These are phyloP conservation scores for Coprinopsis sp. DNA, from an alignment of 768 basidiomycete genomes.

Conservation along the genomic window DNA sequence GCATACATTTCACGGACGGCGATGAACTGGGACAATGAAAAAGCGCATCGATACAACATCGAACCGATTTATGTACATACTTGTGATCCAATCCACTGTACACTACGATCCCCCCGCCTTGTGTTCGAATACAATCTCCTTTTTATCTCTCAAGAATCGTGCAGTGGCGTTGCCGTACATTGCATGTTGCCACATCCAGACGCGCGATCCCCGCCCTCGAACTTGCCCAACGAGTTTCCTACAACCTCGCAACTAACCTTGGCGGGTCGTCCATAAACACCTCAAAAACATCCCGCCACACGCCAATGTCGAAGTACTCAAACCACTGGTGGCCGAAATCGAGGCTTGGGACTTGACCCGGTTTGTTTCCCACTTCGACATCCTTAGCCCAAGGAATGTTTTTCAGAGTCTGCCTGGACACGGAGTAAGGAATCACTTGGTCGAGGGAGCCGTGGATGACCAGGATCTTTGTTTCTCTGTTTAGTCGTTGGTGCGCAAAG, in stretches of 20 bases:
- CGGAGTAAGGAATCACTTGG: conserved; percentile 32
- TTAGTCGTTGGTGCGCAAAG: conserved; percentile 25
- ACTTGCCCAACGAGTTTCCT: neutral
- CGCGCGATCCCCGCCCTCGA: neutral
- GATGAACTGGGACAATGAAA: conserved; percentile 12
- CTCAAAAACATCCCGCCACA: conserved; percentile 37
- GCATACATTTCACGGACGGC: neutral
- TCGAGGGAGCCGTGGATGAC: conserved; percentile 41
- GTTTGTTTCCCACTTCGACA: conserved; percentile 26
- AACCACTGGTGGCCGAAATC: conserved; percentile 43
- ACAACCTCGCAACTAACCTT: neutral
- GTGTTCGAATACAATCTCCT: too few species aligned
- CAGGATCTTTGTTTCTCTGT: conserved; percentile 29
- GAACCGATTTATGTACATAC: conserved; percentile 2
- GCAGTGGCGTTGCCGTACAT: too few species aligned
- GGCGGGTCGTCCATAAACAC: conserved; percentile 21
- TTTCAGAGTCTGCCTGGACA: conserved; percentile 29
- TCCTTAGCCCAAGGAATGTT: conserved; percentile 33
- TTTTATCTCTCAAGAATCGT: too few species aligned
- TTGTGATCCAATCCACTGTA: too few species aligned
- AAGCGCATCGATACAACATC: conserved; percentile 6
- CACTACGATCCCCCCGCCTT: too few species aligned
- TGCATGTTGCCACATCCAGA: neutral
- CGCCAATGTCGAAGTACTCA: conserved; percentile 39
- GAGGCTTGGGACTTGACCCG: conserved; percentile 31